These are phyloP conservation scores for Eucalyptus sideroxylon DNA, from an alignment of 345 rosid genomes.

Conservation along the genomic window DNA sequence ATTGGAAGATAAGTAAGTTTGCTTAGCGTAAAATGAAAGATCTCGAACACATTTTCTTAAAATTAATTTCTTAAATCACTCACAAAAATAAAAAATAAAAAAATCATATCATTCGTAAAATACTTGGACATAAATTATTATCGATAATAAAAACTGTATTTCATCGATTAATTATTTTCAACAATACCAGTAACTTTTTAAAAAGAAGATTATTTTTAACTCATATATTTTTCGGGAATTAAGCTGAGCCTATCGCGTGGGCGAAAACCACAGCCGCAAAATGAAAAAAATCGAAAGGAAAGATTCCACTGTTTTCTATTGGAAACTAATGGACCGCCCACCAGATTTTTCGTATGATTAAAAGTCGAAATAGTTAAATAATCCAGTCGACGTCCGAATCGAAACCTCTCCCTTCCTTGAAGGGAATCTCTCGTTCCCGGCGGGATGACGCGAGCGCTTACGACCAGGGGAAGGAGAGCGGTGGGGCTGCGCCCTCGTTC, in stretches of 20 bases:
- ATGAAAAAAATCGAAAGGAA: background rate
- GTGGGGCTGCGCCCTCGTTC: background rate
- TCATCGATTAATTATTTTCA: background rate
- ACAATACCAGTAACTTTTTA: fast-evolving
- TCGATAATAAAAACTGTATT: background rate
- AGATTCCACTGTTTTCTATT: background rate
- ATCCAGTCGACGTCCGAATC: background rate
- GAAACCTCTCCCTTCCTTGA: background rate
- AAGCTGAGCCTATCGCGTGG: too few relatives aligned
- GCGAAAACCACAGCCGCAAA: background rate
- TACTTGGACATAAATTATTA: fast-evolving
- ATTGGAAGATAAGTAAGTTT: background rate
- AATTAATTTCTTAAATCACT: background rate
- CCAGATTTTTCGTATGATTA: background rate
- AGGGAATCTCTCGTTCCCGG: background rate
- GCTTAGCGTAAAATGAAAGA: background rate
- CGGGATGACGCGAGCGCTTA: background rate
- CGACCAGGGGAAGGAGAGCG: background rate
- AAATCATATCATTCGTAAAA: fast-evolving
- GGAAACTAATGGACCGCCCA: background rate
- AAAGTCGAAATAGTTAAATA: background rate
- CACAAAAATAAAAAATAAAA: background rate
- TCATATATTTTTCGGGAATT: background rate
- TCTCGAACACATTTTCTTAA: background rate
- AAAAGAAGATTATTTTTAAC: background rate